These are phyloP conservation scores for Jatropha podagrica DNA, from an alignment of 441 rosid species.

Conservation along the genomic window DNA sequence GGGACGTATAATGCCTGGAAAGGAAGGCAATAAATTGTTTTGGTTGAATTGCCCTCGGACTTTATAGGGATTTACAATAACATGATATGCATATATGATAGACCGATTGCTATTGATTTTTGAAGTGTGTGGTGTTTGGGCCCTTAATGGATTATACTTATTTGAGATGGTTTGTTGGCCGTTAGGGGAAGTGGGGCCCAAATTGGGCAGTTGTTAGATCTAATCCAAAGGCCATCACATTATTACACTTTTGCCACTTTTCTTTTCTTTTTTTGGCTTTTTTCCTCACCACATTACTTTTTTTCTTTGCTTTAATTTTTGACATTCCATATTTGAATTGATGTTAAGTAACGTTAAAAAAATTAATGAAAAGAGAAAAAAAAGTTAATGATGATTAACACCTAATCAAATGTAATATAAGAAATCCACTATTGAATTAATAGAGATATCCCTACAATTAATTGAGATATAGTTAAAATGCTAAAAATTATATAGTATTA, in stretches of 20 bases:
- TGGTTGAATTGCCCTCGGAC: not conserved
- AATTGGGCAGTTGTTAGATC: conserved; percentile 5
- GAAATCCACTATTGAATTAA: no score
- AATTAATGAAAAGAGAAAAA: no score
- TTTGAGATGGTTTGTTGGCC: conserved; percentile 5
- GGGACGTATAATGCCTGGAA: not conserved
- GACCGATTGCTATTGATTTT: no score
- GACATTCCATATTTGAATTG: not conserved
- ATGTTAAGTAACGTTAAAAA: no score
- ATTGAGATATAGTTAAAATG: no score
- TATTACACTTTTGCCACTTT: not conserved
- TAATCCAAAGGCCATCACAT: not conserved
- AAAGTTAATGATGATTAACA: no score
- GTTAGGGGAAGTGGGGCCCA: conserved; percentile 20
- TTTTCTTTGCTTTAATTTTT: not conserved
- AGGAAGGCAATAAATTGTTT: no score
- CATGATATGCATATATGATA: no score
- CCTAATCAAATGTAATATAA: no score
- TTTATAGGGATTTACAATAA: not conserved
- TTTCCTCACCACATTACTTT: not conserved
- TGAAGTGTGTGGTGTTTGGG: conserved; percentile 8
- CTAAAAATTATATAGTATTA: no score
- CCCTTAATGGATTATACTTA: not conserved
- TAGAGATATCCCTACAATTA: no score
- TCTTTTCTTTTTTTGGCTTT: not conserved